phyloP scores from a whole-genome alignment of 2,329 filamentous ascomycete genomes.

The Chalaropsis ovoidea region DNA sequence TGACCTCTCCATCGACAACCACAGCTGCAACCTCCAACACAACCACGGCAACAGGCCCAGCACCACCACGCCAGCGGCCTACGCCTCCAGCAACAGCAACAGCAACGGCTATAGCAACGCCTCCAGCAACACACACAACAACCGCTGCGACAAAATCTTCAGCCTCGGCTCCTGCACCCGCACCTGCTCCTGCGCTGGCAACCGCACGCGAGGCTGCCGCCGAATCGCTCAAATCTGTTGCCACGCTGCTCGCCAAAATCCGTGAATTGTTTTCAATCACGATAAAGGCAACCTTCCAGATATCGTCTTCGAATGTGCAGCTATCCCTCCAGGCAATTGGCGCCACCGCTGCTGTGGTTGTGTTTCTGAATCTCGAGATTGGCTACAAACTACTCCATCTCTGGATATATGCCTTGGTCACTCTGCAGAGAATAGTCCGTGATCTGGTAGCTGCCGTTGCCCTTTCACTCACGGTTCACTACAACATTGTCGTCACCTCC shows the following conservation, averaged over 20 bases:
- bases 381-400: conserved; percentile 24
- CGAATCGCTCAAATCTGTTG: conserved; percentile 21
- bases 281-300: conserved; percentile 24
- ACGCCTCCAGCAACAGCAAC: neutral
- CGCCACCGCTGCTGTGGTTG: conserved; percentile 22
- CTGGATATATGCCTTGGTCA: conserved; percentile 24
- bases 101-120: neutral
- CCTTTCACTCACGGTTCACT: conserved; percentile 18
- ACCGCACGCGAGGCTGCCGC: conserved; percentile 16
- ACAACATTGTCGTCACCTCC: conserved; percentile 6
- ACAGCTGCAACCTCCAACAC: no score
- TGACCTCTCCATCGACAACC: neutral
- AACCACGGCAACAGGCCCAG: conserved; percentile 19
- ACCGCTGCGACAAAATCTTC: neutral
- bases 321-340: conserved; percentile 21
- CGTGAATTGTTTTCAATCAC: conserved; percentile 20
- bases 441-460: conserved; percentile 20
- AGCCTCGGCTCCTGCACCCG: conserved; percentile 11
- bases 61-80: neutral
- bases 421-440: conserved; percentile 22
- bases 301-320: conserved; percentile 24
- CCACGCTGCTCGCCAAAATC: conserved; percentile 21
- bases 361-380: conserved; percentile 25
- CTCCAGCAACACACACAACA: neutral
- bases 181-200: conserved; percentile 2